Evolutionary conservation across 2,329 filamentous ascomycete species (phyloP), one percentile per base, ranked within the genome.

Genomic region (Pleurostoma richardsiae): DNA sequence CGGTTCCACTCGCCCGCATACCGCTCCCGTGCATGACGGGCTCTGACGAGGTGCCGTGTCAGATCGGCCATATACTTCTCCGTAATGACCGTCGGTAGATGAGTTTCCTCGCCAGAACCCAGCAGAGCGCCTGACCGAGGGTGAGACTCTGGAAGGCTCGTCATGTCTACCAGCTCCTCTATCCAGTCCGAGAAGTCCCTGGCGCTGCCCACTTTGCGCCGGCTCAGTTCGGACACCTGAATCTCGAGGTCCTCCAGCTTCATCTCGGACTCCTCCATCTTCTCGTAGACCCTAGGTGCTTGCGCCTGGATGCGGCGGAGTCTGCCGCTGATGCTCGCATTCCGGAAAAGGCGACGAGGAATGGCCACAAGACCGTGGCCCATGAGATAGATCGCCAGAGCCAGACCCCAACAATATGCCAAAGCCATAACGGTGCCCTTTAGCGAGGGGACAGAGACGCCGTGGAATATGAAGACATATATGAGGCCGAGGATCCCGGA

Each of bases 381-480:
- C 92, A 99, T 97, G 39, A 99, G 76, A 60, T 96, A 97, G 52
- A 99, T 96, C 41, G 91, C 94, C 44, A 97, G 76, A 4, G 92
- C 76, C 56, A 99, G 71, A 57, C 91, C 90, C 87, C 91, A 97
- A 50, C 90, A 89, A 66, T 99, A 99, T 36, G 92, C 88, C 49
- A 97, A 73, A 10, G 94, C 92, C 88, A 99, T 96, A 53, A 95
- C 77, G 39, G 95, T 73, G 33, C 81, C 85, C 70, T 95, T 96
- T 56, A 97, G 76, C 0, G 85, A 86, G 3, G 73, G 75, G 49
- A 86, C 78, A 29, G 83, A 79, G 56, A 90, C 83, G 1, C 88
- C 87, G 60, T 89, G 89, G 31, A 83, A 83, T 53, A 90, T 73
- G 52, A 94, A 83, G 56, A 96, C 82, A 64, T 99, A 99, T 43